phyloP scores from a whole-genome alignment of 73 alveolate species.

The Stentor roeselii region DNA sequence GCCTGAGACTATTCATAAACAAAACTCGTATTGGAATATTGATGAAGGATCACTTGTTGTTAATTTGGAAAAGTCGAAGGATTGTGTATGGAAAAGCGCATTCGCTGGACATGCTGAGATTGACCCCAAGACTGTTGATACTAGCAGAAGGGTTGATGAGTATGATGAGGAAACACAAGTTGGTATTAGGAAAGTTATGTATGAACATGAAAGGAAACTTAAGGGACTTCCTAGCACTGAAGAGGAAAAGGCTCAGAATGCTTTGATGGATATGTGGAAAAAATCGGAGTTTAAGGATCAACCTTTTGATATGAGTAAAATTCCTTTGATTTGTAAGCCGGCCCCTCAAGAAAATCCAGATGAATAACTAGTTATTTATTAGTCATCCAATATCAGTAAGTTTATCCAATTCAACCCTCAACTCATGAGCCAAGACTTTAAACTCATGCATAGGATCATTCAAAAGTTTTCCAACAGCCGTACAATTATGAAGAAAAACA shows the following conservation, averaged over 20 bases:
- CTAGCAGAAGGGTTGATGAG: slow-evolving; percentile 90
- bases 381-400: too few species aligned
- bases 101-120: slow-evolving; percentile 94
- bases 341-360: not conserved
- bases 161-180: slow-evolving; percentile 98
- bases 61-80: slow-evolving; percentile 86
- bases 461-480: too few species aligned
- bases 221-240: slow-evolving; percentile 94
- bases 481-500: too few species aligned
- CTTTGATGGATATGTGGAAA: slow-evolving; percentile 88
- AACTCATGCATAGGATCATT: too few species aligned
- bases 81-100: slow-evolving; percentile 95
- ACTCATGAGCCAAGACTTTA: too few species aligned
- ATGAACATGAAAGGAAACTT: slow-evolving; percentile 94
- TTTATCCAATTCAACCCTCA: too few species aligned
- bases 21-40: slow-evolving; percentile 91
- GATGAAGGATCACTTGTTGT: slow-evolving; percentile 82
- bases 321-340: slow-evolving; percentile 32
- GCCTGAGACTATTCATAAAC: slow-evolving; percentile 87
- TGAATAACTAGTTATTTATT: not conserved
- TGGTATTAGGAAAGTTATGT: slow-evolving; percentile 87
- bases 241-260: slow-evolving; percentile 91
- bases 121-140: slow-evolving; percentile 97
- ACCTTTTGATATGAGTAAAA: slow-evolving; percentile 87
- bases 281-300: slow-evolving; percentile 84